A percentile compares a stretch with the other conserved stretches of the same genome.
Evolutionary conservation across 805 yeast species (phyloP).

Genomic region (Torulaspora microellipsoides): DNA sequence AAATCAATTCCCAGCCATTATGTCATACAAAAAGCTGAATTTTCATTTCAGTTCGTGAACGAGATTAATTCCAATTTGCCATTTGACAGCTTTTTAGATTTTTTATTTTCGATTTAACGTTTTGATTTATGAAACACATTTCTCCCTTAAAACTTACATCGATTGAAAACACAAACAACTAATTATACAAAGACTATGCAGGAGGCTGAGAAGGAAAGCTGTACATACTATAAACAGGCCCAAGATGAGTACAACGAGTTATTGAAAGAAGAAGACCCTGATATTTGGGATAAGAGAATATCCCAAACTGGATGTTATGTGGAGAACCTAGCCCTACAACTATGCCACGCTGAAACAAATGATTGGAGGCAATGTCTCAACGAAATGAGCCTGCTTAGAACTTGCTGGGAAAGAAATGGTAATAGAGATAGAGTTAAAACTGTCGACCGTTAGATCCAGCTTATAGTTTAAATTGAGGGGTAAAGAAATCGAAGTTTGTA

Average conservation of each 20-base stretch:
- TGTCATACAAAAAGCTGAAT: no score
- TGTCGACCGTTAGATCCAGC: conserved; percentile 18
- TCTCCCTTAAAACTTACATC: no score
- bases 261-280: conserved; percentile 57
- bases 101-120: no score
- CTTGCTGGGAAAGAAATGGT: conserved; percentile 58
- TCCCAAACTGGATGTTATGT: conserved; percentile 68
- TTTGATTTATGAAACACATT: no score
- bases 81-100: no score
- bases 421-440: conserved; percentile 45
- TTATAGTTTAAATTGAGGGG: no score
- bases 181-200: neutral
- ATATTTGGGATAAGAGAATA: conserved; percentile 74
- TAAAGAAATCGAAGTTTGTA: no score
- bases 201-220: conserved; percentile 2
- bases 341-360: conserved; percentile 76
- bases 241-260: conserved; percentile 29
- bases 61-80: no score
- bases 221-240: conserved; percentile 30
- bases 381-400: conserved; percentile 60
- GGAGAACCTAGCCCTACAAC: conserved; percentile 63
- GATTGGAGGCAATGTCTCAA: conserved; percentile 74
- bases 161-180: no score
- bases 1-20: no score
- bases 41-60: no score